Conservation (phyloP, 169 alveolate species). For the Blepharisma undulans region DNA sequence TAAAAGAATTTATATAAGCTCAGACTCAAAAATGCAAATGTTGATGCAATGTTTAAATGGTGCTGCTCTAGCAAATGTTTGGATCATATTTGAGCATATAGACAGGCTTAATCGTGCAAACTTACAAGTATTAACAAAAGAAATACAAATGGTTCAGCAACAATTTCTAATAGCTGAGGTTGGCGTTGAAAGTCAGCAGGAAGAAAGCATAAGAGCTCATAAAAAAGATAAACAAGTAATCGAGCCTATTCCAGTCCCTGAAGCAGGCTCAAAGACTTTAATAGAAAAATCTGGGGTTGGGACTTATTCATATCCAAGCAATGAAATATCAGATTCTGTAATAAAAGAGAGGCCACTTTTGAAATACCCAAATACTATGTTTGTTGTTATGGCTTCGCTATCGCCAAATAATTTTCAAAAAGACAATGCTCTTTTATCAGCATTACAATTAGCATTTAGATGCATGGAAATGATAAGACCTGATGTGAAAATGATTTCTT, state of each 20-base stretch:
- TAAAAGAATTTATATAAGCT: constrained; percentile 19
- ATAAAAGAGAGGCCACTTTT: neutral
- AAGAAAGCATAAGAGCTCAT: neutral
- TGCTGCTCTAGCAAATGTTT: constrained; percentile 61
- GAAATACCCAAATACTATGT: neutral
- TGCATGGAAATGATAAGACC: constrained; percentile 16
- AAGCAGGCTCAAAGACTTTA: neutral
- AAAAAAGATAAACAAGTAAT: neutral
- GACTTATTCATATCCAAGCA: neutral
- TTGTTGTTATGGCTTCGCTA: constrained; percentile 12
- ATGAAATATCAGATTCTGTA: neutral
- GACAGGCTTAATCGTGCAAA: constrained; percentile 32
- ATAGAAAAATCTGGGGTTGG: neutral
- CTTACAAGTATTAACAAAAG: constrained; percentile 53
- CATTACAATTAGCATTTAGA: neutral
- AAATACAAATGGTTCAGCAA: constrained; percentile 69
- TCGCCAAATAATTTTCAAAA: neutral
- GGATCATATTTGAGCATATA: constrained; percentile 59
- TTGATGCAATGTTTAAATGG: constrained; percentile 66
- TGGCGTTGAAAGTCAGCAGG: neutral
- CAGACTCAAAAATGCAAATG: constrained; percentile 36
- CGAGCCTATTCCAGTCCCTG: neutral
- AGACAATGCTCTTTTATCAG: neutral
- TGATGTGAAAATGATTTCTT: neutral
- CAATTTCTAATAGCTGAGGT: constrained; percentile 63